Evolutionary conservation across 257 asterid species (phyloP), one percentile per base, ranked within the genome.

Genomic region (Agastache rugosa): DNA sequence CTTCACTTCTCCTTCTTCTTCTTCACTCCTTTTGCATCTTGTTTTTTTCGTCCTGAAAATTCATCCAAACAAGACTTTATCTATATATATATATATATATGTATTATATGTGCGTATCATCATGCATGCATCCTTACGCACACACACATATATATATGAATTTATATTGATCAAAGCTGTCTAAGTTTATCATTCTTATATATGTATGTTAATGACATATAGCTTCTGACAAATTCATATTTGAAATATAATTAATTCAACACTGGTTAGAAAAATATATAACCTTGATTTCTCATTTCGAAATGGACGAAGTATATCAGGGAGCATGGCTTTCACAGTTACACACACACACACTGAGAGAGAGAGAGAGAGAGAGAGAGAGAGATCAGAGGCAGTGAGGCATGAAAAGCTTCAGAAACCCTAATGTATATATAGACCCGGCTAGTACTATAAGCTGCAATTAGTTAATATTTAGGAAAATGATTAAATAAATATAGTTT

Each of bases 231-330:
- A 6, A 48, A 29, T 29, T 68, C 29, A 17, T 16, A n/a, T 67
- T 31, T 31, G 34, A 31, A 31, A 31, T 31, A 31, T 31, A 37
- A 37, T 37, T 5, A 35, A 35, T 35, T 37, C 11, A 37, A 37
- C 41, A 37, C 42, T 37, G 12, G 11, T 39, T 9, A 37, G 11
- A 8, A 2, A 71, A 6, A 17, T 29, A 27, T 8, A 29, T 45
- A 48, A 84, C 87, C 87, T 82, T 78, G 82, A 80, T 68, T 83
- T 82, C 31, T 85, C 85, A 70, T 77, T 69, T 31, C 84, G 79
- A 64, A 85, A 80, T 74, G 87, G 73, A 20, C 82, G 79, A 62
- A 85, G 35, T 11, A 80, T 60, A 53, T 78, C 78, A 62, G 77
- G 74, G 11, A 82, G 47, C 84, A 85, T 79, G 12, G 35, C 27